Evolutionary conservation across 2,329 filamentous ascomycete genomes (phyloP), one percentile per base, ranked within the genome.

Genomic region (Colletotrichum liaoningense): DNA sequence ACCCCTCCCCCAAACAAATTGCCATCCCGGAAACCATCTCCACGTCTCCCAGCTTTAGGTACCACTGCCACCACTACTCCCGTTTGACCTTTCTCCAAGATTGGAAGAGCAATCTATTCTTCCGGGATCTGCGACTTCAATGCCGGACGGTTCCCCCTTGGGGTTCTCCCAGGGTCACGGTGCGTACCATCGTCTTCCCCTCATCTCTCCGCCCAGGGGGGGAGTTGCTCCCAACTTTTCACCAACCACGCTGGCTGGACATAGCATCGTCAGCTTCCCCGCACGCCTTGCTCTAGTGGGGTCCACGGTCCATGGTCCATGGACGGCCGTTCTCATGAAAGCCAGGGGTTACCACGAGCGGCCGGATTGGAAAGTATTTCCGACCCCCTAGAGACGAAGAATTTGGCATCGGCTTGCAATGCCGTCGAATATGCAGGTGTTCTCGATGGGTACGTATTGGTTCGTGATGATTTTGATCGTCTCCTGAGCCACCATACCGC

Each of bases 401-500:
- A 91, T 86, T 79, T 91, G 88, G 77, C 88, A 90, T 75, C 89
- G 88, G 81, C 90, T 92, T 73, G 84, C 85, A 75, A 93, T 91
- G 26, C 92, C 92, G 84, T 93, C 92, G 77, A 92, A 93, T 74
- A 94, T 86, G 79, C 92, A 93, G 19, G 90, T 92, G 81, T 93
- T 93, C 77, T 93, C 91, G 75, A 93, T 89, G 28, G 92, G 91
- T 56, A 93, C 86, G 82, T 93, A 94, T 84, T 94, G 92, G 79
- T 91, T 91, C 14, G 92, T 93, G 78, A 93, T 89, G 71, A 96
- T 90, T 82, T 99, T 99, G 85, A 99, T 97, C 75, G 96, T 91
- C 84, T 99, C 97, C 83, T 99, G 97, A n/a, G 96, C 95, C 60
- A 97, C 93, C 86, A 99, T 93, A 3, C 97, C 97, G 35, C 97